phyloP scores from a whole-genome alignment of 176 grass and related monocot species.

The Lolium rigidum region DNA sequence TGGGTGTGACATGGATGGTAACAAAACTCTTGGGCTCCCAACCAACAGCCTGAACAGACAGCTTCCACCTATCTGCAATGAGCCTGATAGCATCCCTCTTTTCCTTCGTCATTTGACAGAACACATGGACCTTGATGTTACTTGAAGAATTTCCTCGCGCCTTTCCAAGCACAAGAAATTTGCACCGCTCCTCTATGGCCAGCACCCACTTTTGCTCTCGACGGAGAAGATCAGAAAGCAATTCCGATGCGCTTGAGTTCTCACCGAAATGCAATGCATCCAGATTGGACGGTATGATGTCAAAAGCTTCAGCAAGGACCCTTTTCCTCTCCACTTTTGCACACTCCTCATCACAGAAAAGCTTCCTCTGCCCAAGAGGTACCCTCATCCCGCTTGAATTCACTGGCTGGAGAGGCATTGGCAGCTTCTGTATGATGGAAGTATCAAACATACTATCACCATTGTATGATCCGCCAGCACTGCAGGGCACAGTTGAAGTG shows the following conservation, averaged over 20 bases:
- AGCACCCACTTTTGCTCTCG: conserved; percentile 71
- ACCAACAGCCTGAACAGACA: conserved; percentile 69
- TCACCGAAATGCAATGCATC: conserved; percentile 65
- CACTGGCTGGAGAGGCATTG: conserved; percentile 72
- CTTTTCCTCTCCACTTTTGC: conserved; percentile 38
- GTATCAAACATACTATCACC: conserved; percentile 66
- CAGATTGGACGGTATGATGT: too few species aligned
- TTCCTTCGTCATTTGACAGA: conserved; percentile 78
- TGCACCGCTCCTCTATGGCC: too few species aligned
- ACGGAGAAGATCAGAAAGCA: conserved; percentile 54
- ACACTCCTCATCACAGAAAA: conserved; percentile 88
- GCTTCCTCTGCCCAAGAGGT: conserved; percentile 92
- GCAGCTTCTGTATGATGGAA: conserved; percentile 81
- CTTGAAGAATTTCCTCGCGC: conserved; percentile 53
- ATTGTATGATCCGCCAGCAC: too few species aligned
- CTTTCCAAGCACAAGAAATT: conserved; percentile 74
- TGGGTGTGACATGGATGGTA: conserved; percentile 18
- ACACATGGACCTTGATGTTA: conserved; percentile 74
- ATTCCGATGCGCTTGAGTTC: conserved; percentile 33
- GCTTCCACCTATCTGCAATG: conserved; percentile 28
- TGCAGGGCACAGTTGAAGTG: too few species aligned
- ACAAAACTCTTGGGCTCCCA: conserved; percentile 89
- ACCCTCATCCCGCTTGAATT: conserved; percentile 74
- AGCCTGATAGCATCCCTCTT: conserved; percentile 77
- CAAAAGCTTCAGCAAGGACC: too few species aligned